phyloP scores from a whole-genome alignment of 768 basidiomycete genomes.

The Mycena metata region DNA sequence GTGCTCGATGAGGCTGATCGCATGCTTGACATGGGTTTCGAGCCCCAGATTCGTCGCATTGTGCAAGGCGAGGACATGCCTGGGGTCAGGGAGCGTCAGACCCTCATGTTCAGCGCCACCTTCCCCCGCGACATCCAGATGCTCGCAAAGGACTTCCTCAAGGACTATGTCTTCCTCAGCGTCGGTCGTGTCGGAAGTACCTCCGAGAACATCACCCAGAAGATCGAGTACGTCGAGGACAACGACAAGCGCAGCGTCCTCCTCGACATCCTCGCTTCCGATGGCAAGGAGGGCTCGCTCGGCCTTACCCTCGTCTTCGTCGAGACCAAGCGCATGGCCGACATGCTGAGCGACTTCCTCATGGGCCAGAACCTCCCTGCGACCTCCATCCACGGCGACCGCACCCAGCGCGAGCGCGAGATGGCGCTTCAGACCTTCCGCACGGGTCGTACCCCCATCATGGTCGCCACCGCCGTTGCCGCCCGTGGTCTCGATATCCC shows the following conservation, averaged over 20 bases:
- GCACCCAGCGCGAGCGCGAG: conserved; percentile 98
- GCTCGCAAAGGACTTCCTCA: conserved; percentile 95
- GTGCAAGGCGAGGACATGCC: conserved; percentile 99
- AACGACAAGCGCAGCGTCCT: conserved; percentile 96
- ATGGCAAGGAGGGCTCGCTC: conserved; percentile 63
- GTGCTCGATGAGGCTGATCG: conserved; percentile 99
- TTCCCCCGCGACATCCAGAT: conserved; percentile 99
- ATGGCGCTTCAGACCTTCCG: conserved; percentile 96
- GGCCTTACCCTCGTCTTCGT: conserved; percentile 97
- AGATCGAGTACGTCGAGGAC: conserved; percentile 98
- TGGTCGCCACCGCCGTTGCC: conserved; percentile 98
- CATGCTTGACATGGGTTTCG: conserved; percentile 99
- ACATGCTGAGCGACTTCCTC: conserved; percentile 97
- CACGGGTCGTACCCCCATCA: conserved; percentile 92
- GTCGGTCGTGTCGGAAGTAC: conserved; percentile 99
- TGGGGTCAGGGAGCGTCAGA: conserved; percentile 90
- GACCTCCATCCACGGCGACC: conserved; percentile 98
- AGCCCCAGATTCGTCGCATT: conserved; percentile 98
- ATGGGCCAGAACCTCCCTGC: conserved; percentile 86
- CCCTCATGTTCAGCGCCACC: conserved; percentile 99
- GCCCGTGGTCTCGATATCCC: conserved; percentile 99
- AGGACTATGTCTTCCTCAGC: conserved; percentile 98
- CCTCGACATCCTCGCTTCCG: conserved; percentile 91
- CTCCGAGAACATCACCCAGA: conserved; percentile 99
- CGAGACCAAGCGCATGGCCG: conserved; percentile 99